A percentile compares a stretch with the other conserved stretches of the same genome.
phyloP scores from a whole-genome alignment of 108 stramenopile species.

The Fragilaria radians region DNA sequence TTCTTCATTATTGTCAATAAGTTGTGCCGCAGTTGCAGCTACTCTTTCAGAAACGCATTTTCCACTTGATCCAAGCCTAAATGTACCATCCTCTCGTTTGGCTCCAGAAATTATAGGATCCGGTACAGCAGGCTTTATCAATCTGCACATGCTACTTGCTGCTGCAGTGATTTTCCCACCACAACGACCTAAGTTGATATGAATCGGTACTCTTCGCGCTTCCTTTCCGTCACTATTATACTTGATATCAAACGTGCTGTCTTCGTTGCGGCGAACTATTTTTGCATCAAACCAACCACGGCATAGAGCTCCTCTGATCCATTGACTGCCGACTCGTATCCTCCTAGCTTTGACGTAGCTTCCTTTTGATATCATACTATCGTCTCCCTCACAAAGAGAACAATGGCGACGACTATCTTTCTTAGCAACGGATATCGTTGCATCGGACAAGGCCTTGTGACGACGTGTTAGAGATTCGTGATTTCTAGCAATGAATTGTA shows the following conservation, averaged over 20 bases:
- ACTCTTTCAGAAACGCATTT: slow-evolving; percentile 80
- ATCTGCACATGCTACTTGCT: slow-evolving; percentile 41
- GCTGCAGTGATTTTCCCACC: slow-evolving; percentile 40
- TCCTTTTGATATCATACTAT: slow-evolving; percentile 31
- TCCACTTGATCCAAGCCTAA: slow-evolving; percentile 73
- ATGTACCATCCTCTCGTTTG: slow-evolving; percentile 27
- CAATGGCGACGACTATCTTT: slow-evolving; percentile 37
- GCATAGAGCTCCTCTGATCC: slow-evolving; percentile 69
- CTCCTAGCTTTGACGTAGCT: slow-evolving; percentile 57
- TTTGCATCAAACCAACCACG: slow-evolving; percentile 79
- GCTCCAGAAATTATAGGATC: slow-evolving; percentile 73
- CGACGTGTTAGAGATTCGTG: slow-evolving; percentile 58
- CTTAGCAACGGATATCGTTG: slow-evolving; percentile 54
- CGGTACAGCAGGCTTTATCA: slow-evolving; percentile 56
- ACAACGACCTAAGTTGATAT: slow-evolving; percentile 50
- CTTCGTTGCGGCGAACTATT: slow-evolving; percentile 43
- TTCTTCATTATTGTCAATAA: slow-evolving; percentile 33
- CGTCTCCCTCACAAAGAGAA: slow-evolving; percentile 17
- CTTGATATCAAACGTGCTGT: slow-evolving; percentile 53
- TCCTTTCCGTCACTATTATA: slow-evolving; percentile 52
- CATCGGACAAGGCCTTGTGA: slow-evolving; percentile 44
- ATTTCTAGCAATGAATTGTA: slow-evolving; percentile 88
- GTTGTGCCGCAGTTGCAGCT: slow-evolving; percentile 45
- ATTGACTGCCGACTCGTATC: slow-evolving; percentile 57
- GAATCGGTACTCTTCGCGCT: slow-evolving; percentile 49